Percentiles rank a stretch among this genome's conserved stretches.
These are phyloP conservation scores for Coemansia reversa DNA, from an alignment of 192 early-diverging fungal genomes.

Conservation along the genomic window DNA sequence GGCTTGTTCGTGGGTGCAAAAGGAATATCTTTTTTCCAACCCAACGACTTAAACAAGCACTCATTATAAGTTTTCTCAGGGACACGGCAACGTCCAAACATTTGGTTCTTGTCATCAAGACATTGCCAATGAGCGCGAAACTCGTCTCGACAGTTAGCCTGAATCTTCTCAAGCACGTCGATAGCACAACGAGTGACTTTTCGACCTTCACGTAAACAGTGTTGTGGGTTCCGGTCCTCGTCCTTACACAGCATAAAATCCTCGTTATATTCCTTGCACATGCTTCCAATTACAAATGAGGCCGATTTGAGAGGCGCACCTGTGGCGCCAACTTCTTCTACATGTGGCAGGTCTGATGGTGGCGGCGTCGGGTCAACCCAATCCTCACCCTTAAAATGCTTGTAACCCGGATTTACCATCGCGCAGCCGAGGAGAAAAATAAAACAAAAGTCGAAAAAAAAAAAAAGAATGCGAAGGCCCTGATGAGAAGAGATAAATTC, in stretches of 20 bases:
- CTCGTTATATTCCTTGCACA: conserved; percentile 91
- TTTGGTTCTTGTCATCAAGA: conserved; percentile 90
- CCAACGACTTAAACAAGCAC: conserved; percentile 85
- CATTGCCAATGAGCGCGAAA: conserved; percentile 92
- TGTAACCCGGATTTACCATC: conserved; percentile 52
- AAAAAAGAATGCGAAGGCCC: too few relatives aligned
- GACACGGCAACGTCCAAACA: conserved; percentile 73
- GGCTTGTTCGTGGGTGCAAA: conserved; percentile 55
- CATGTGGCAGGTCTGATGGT: conserved; percentile 65
- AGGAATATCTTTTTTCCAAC: conserved; percentile 71
- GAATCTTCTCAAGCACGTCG: conserved; percentile 82
- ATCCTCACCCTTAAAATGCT: conserved; percentile 45
- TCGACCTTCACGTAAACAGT: conserved; percentile 92
- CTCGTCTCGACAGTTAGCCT: conserved; percentile 82
- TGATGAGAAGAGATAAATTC: too few relatives aligned
- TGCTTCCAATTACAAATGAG: conserved; percentile 83
- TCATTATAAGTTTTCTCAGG: conserved; percentile 79
- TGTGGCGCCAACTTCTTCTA: conserved; percentile 86
- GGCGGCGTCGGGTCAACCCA: conserved; percentile 87
- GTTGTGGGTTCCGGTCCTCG: conserved; percentile 82
- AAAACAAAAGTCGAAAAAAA: too few relatives aligned
- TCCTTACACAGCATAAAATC: conserved; percentile 98
- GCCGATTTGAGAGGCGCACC: conserved; percentile 92
- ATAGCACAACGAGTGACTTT: conserved; percentile 94
- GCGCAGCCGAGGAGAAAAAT: too few relatives aligned